Evolutionary conservation across 1,284 basidiomycete species (phyloP), one percentile per base, ranked within the genome.

Genomic region (Apiotrichum veenhuisii): DNA sequence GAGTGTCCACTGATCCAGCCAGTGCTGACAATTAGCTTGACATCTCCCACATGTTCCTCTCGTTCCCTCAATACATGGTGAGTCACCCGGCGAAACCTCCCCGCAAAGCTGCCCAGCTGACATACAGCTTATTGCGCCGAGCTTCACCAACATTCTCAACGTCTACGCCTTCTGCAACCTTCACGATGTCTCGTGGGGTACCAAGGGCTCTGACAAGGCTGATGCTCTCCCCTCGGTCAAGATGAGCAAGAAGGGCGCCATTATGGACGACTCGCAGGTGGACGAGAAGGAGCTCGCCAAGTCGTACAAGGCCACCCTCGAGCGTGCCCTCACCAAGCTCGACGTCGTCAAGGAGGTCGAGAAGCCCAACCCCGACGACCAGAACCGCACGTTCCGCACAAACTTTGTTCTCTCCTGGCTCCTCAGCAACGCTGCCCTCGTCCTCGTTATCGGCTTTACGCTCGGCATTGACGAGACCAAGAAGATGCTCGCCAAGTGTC

Each of bases 1-100:
- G 64, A 78, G 88, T 80, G 18, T 26, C 22, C 42, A 23, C 27
- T 15, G 45, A n/a, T 27, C 18, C 8, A 40, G n/a, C n/a, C n/a
- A 12, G 30, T 9, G 33, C 33, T 45, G 17, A 3, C 43, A 17
- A 12, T n/a, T 38, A 92, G 88, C 84, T 88, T 58, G 94, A 98
- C 77, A 94, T 94, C 8, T 97, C 94, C 94, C 94, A 98, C 75
- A 90, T 98, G 87, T 85, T 95, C 76, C 91, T 90, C n/a, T 93
- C 90, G 30, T 30, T 30, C 30, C 30, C 30, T 7, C 12, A 86
- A 88, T 36, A 85, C 67, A 73, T 66, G 25, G 43, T 44, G 25
- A 44, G 43, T 12, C 12, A 26, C 11, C 23, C 14, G n/a, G n/a
- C n/a, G n/a, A 26, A 98, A 97, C 71, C 78, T 94, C 23, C 12